Evolutionary conservation across 169 alveolate species (phyloP).

Genomic region (Plasmodium vinckei): DNA sequence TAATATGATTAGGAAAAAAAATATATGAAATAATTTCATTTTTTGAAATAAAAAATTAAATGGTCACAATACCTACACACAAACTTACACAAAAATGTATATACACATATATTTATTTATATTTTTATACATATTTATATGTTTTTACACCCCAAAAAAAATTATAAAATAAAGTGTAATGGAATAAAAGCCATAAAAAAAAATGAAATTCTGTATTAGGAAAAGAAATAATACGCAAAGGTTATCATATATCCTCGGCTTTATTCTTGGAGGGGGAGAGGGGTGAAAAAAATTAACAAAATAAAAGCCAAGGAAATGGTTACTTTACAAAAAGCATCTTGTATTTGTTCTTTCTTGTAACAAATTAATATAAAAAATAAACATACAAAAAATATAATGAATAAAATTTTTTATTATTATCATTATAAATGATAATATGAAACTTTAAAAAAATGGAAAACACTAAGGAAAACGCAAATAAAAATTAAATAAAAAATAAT

Average conservation of each 20-base stretch:
- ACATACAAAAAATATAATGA: slow-evolving; percentile 6
- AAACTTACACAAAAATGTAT: slow-evolving; percentile 7
- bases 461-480: neutral
- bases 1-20: slow-evolving; percentile 58
- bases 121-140: neutral
- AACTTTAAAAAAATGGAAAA: slow-evolving; percentile 8
- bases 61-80: neutral
- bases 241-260: neutral
- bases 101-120: neutral
- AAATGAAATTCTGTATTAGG: neutral
- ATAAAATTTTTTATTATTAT: slow-evolving; percentile 22
- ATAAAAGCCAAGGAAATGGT: neutral
- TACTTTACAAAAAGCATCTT: slow-evolving; percentile 53
- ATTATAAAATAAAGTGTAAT: slow-evolving; percentile 11
- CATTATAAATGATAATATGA: slow-evolving; percentile 34
- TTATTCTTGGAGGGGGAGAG: neutral
- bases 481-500: neutral
- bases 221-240: neutral
- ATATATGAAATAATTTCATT: slow-evolving; percentile 53
- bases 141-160: neutral
- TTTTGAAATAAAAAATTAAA: slow-evolving; percentile 18
- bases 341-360: slow-evolving; percentile 30
- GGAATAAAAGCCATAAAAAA: neutral
- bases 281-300: slow-evolving; percentile 14
- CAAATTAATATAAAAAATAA: neutral